Base-by-base conservation (phyloP, 192 early-diverging fungal species). In the Coemansia aciculifera region DNA sequence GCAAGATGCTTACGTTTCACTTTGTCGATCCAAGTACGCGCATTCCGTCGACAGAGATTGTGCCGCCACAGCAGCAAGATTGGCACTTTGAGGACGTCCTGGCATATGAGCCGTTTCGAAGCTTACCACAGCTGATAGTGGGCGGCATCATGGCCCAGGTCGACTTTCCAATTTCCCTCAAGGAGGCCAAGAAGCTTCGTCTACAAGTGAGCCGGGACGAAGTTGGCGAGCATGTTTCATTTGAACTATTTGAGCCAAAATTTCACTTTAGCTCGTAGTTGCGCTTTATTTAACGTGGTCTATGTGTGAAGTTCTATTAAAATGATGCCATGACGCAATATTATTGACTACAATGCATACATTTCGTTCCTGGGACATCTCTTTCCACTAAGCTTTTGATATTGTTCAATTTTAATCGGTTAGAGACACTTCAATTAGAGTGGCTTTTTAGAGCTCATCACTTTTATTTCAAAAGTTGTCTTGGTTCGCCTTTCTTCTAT, bases 1-100 rank as follows among this genome's bases (percentile, higher is more conserved):
- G 89, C 69, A 88, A 88, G 68, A 89, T 91, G 42, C 64, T 93
- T 5, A 75, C 72, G 9, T 90, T 92, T 59, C 90, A 90, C 78
- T 75, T 92, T 43, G 83, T 93, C 0, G 77, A 93, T 48, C 92
- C 92, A 0, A 63, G 73, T 0, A 63, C 62, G 3, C 74, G 66
- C 11, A 79, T 89, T 32, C 48, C 82, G 1, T 88, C 87, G 12
- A 90, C 89, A 1, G 69, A 69, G n/a, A 32, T 85, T 48, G 86
- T 92, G 3, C 87, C 89, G 2, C 86, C 88, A 24, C 90, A 93
- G 75, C 34, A 36, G 0, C 34, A 0, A 1, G 34, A 36, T 9
- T 36, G 34, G 34, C 9, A 36, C 8, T 36, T 43, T 17, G 42
- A 43, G 0, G 42, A 43, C 13, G 1, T 43, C 17, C 13, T 43